Percentiles rank a stretch among this genome's conserved stretches.
Evolutionary conservation across 2,329 filamentous ascomycete genomes (phyloP).

Genomic region (Fusarium sp.): DNA sequence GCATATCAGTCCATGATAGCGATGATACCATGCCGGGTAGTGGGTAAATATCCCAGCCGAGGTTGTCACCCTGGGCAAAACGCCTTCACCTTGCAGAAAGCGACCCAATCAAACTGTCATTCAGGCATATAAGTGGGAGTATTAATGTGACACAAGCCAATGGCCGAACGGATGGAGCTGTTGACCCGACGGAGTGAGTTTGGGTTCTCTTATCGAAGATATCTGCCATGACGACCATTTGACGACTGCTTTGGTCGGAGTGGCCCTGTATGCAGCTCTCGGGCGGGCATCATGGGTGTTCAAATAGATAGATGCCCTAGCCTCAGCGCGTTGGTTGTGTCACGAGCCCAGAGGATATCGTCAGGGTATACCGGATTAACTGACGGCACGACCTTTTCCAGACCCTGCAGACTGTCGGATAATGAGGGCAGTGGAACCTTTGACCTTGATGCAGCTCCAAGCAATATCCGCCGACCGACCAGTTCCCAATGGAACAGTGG

Average conservation of each 20-base stretch:
- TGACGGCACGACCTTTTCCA: neutral
- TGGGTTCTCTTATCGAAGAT: slow-evolving; percentile 1
- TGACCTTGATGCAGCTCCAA: neutral
- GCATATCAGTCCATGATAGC: neutral
- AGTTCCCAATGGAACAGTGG: neutral
- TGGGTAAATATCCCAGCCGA: slow-evolving; percentile 4
- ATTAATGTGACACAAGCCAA: slow-evolving; percentile 1
- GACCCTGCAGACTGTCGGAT: slow-evolving; percentile 24
- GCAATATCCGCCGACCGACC: slow-evolving; percentile 13
- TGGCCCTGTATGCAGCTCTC: neutral
- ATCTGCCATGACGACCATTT: neutral
- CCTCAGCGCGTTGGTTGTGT: neutral
- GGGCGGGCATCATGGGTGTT: neutral
- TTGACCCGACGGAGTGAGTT: neutral
- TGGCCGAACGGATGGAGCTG: neutral
- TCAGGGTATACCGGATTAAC: neutral
- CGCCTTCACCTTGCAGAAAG: neutral
- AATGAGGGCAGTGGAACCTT: slow-evolving; percentile 35
- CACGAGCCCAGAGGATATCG: neutral
- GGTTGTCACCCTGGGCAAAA: neutral
- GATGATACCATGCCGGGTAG: neutral
- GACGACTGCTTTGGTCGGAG: neutral
- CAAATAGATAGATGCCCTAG: neutral
- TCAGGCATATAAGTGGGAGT: neutral
- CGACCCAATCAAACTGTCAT: slow-evolving; percentile 4